Conservation (phyloP, 1,284 basidiomycete genomes). For the Malassezia vespertilionis region DNA sequence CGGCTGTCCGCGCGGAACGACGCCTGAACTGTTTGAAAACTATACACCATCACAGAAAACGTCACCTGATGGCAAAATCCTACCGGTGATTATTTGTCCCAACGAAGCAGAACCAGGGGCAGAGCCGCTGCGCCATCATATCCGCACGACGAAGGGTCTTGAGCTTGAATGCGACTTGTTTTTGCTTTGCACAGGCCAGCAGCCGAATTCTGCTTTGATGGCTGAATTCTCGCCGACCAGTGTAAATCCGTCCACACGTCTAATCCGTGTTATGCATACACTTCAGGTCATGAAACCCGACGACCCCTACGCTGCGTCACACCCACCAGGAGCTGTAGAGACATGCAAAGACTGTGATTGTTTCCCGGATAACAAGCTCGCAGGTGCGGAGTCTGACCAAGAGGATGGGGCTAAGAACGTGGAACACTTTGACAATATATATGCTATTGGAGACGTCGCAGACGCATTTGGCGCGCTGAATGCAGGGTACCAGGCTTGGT, state of each 20-base stretch:
- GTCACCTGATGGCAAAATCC: slow-evolving; percentile 1
- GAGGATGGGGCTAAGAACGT: slow-evolving; percentile 1
- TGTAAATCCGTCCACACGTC: slow-evolving; percentile 33
- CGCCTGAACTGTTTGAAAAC: slow-evolving; percentile 19
- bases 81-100: background rate
- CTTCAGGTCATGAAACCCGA: slow-evolving; percentile 38
- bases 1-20: slow-evolving; percentile 39
- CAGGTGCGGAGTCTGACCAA: slow-evolving; percentile 11
- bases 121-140: slow-evolving; percentile 6
- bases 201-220: slow-evolving; percentile 41
- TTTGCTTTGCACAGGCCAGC: slow-evolving; percentile 44
- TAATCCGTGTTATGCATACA: slow-evolving; percentile 33
- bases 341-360: slow-evolving; percentile 47
- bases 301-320: slow-evolving; percentile 28
- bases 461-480: slow-evolving; percentile 46
- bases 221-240: slow-evolving; percentile 33
- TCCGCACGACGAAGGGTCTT: slow-evolving; percentile 40
- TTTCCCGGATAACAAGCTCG: slow-evolving; percentile 42
- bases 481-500: slow-evolving; percentile 46
- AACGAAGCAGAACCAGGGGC: background rate
- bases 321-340: slow-evolving; percentile 29
- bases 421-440: slow-evolving; percentile 28
- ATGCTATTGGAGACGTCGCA: slow-evolving; percentile 43
- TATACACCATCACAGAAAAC: background rate
- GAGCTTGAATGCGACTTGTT: slow-evolving; percentile 40